These are phyloP conservation scores for Pythium pyrilobum DNA, from an alignment of 352 stramenopile genomes.

Conservation along the genomic window DNA sequence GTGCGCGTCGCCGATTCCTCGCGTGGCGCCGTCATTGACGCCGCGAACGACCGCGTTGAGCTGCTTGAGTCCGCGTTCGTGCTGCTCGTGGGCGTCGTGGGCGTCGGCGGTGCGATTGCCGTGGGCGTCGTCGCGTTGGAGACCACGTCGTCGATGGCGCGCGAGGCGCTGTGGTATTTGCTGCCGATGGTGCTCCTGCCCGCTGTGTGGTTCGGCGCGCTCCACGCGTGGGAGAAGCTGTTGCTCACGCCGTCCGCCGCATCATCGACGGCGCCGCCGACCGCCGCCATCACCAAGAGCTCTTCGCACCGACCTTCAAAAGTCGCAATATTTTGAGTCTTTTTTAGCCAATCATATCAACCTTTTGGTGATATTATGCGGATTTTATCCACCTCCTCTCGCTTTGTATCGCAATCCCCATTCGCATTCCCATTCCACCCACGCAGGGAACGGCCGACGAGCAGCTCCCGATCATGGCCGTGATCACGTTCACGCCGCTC, in stretches of 20 bases:
- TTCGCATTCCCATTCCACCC: too few species aligned
- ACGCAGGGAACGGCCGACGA: too few species aligned
- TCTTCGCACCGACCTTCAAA: constrained; percentile 11
- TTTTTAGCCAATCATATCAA: constrained; percentile 16
- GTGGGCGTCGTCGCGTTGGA: constrained; percentile 29
- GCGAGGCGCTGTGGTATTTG: constrained; percentile 29
- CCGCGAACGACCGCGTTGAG: constrained; percentile 15
- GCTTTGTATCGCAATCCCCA: neutral
- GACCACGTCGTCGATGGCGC: constrained; percentile 29
- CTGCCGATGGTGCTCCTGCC: constrained; percentile 49
- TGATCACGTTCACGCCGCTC: constrained; percentile 90
- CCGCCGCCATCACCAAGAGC: neutral
- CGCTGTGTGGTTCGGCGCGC: constrained; percentile 32
- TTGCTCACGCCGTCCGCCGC: constrained; percentile 7
- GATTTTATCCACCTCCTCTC: constrained; percentile 1
- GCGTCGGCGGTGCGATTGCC: constrained; percentile 31
- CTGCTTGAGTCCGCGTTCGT: constrained; percentile 35
- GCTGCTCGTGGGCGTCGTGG: constrained; percentile 8
- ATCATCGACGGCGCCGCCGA: neutral
- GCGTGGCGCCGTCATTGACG: constrained; percentile 1
- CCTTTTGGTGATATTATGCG: neutral
- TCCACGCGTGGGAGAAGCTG: constrained; percentile 45
- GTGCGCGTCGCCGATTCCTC: constrained; percentile 26
- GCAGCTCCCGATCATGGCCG: constrained; percentile 78
- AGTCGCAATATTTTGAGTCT: constrained; percentile 20